phyloP scores from a whole-genome alignment of 2,329 filamentous ascomycete species.

The Sclerotiophoma versabilis region DNA sequence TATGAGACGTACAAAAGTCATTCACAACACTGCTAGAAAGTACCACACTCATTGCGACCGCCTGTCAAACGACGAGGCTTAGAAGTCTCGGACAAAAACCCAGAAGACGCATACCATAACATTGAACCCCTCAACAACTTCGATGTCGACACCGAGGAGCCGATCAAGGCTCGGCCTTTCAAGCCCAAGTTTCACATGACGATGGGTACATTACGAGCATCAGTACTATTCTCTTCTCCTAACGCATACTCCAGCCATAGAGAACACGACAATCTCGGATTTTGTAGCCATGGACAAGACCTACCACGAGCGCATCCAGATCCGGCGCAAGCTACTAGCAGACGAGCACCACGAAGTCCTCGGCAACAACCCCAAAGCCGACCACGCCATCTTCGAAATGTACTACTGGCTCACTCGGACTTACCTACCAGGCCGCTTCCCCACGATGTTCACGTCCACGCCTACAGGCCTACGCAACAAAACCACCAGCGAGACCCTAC shows the following conservation, averaged over 20 bases:
- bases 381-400: constrained; percentile 62
- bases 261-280: constrained; percentile 60
- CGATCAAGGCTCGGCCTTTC: constrained; percentile 63
- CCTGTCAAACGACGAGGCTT: neutral
- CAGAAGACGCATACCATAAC: constrained; percentile 46
- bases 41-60: neutral
- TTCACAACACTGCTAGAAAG: neutral
- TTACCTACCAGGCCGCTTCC: constrained; percentile 66
- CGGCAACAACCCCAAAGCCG: constrained; percentile 44
- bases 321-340: constrained; percentile 58
- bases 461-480: constrained; percentile 52
- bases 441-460: constrained; percentile 58
- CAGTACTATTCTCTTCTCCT: neutral
- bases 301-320: constrained; percentile 59
- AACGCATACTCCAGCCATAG: constrained; percentile 53
- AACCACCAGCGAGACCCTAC: constrained; percentile 54
- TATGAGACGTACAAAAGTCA: neutral
- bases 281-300: constrained; percentile 67
- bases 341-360: constrained; percentile 53
- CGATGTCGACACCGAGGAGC: constrained; percentile 59
- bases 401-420: constrained; percentile 62
- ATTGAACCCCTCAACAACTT: constrained; percentile 60
- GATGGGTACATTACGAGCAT: constrained; percentile 58
- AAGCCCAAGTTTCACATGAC: constrained; percentile 69
- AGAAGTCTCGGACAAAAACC: neutral